Conservation (phyloP, 371 early-diverging fungal genomes). For the Mucor irregularis region DNA sequence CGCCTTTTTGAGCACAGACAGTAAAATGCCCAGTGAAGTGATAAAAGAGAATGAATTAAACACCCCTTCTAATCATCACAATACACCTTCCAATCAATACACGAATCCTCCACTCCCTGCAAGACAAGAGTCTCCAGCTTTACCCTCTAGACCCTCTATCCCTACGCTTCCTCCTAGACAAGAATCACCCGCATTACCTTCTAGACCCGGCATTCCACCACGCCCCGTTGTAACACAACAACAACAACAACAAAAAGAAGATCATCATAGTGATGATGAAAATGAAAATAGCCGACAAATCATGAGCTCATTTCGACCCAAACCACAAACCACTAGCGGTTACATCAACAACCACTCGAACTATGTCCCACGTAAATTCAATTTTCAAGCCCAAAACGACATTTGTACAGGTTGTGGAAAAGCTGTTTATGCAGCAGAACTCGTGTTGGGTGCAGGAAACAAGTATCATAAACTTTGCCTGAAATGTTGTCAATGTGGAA, state of each 20-base stretch:
- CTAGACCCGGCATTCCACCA: neutral
- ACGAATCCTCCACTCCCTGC: too few species aligned
- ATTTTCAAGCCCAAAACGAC: slow-evolving; percentile 37
- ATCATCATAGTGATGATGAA: neutral
- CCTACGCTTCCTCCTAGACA: too few species aligned
- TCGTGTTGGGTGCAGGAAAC: slow-evolving; percentile 48
- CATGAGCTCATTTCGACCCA: too few species aligned
- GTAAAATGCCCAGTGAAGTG: slow-evolving; percentile 45
- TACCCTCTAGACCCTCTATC: neutral
- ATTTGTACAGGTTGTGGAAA: slow-evolving; percentile 47
- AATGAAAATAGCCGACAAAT: neutral
- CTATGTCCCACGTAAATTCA: slow-evolving; percentile 46
- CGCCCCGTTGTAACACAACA: neutral
- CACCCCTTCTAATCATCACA: neutral
- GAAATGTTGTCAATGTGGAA: slow-evolving; percentile 45
- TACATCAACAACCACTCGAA: slow-evolving; percentile 25
- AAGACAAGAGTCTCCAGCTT: neutral
- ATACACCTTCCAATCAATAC: neutral
- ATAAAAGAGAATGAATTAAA: slow-evolving; percentile 20
- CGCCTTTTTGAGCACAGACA: slow-evolving; percentile 49
- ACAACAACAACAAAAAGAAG: neutral
- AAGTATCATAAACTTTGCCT: slow-evolving; percentile 52
- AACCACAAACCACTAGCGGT: neutral
- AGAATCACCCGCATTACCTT: neutral
- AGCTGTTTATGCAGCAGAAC: slow-evolving; percentile 51